phyloP scores from a whole-genome alignment of 345 rosid species.

The Mercurialis annua region DNA sequence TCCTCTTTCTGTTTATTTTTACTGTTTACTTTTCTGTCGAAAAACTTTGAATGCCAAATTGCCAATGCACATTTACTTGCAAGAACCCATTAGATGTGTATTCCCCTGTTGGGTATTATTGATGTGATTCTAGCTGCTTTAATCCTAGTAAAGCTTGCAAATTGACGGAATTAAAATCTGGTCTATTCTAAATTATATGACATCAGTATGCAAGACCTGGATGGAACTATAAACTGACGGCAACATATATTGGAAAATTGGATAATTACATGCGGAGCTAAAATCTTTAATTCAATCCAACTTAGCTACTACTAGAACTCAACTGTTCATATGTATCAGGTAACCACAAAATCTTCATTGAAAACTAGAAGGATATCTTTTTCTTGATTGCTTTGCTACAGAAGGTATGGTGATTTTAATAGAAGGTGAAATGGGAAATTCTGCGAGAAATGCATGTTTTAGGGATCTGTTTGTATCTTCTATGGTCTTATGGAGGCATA shows the following conservation, averaged over 20 bases:
- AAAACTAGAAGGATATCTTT: background rate
- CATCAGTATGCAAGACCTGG: background rate
- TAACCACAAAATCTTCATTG: background rate
- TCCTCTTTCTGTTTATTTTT: constrained; percentile 19
- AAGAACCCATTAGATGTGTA: background rate
- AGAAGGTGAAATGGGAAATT: background rate
- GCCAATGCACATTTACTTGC: background rate
- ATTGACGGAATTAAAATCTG: background rate
- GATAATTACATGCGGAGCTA: background rate
- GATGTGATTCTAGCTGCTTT: background rate
- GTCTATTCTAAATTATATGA: background rate
- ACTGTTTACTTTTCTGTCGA: constrained; percentile 1
- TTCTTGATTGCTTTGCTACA: background rate
- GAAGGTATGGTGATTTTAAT: background rate
- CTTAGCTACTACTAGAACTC: background rate
- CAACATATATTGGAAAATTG: background rate
- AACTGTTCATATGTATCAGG: background rate
- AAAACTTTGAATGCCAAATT: constrained; percentile 2
- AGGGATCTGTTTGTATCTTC: background rate
- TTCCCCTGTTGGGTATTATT: background rate
- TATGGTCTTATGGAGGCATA: background rate
- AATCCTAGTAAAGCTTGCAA: background rate
- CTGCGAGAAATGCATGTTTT: background rate
- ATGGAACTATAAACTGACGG: background rate
- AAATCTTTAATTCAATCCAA: background rate